phyloP scores from a whole-genome alignment of 164 flowering plant species.

The Euptelea pleiosperma region DNA sequence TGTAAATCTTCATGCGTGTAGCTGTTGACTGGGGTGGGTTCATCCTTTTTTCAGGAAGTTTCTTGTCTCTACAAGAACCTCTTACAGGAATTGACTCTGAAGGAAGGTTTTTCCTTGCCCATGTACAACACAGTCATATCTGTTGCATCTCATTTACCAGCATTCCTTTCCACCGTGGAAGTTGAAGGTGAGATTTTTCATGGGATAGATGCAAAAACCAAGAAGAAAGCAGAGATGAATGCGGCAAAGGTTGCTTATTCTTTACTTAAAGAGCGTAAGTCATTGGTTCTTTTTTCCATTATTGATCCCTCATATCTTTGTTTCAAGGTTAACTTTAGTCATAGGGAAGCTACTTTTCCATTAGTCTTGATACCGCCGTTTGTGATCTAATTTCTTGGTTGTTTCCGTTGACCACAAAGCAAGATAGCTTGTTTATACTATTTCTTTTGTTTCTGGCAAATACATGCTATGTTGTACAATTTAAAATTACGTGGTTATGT shows the following conservation, averaged over 20 bases:
- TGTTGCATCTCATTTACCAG: conserved; percentile 38
- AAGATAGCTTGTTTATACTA: too few species aligned
- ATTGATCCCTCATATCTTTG: background rate
- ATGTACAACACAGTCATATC: conserved; percentile 32
- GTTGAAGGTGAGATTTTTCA: conserved; percentile 34
- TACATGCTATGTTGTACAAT: too few species aligned
- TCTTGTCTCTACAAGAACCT: conserved; percentile 45
- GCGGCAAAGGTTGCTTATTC: conserved; percentile 59
- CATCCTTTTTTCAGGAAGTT: conserved; percentile 35
- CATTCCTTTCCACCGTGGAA: conserved; percentile 43
- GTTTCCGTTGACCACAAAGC: too few species aligned
- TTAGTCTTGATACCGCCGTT: too few species aligned
- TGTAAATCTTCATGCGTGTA: background rate
- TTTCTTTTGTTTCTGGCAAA: too few species aligned
- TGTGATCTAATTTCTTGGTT: too few species aligned
- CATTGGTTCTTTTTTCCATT: conserved; percentile 1
- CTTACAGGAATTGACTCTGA: conserved; percentile 53
- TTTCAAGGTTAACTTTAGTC: too few species aligned
- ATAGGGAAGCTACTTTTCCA: too few species aligned
- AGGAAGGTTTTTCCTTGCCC: conserved; percentile 44
- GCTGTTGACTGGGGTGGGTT: background rate
- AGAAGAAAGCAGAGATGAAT: conserved; percentile 54
- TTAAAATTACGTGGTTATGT: too few species aligned
- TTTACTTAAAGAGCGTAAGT: conserved; percentile 40
- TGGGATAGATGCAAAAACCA: conserved; percentile 44